These are phyloP conservation scores for Colletotrichum camelliae DNA, from an alignment of 2,329 filamentous ascomycete genomes.

Conservation along the genomic window DNA sequence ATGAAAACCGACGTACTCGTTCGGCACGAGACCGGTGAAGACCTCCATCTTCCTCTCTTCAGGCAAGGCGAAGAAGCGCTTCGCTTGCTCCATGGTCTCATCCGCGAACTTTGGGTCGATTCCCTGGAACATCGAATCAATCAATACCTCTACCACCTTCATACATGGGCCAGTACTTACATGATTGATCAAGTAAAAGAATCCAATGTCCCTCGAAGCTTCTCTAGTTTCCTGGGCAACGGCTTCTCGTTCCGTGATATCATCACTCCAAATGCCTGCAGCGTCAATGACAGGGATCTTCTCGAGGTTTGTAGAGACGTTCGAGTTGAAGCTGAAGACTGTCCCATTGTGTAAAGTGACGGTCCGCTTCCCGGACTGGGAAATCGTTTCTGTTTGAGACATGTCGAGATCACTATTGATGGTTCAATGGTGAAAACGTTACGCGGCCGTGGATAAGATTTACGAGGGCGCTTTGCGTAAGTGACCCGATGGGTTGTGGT, in stretches of 20 bases:
- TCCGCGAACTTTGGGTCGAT: conserved; percentile 34
- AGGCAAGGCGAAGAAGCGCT: conserved; percentile 46
- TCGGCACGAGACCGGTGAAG: conserved; percentile 41
- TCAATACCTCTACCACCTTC: too few relatives aligned
- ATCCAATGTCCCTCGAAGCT: conserved; percentile 45
- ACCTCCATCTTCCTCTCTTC: conserved; percentile 52
- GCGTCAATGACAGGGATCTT: conserved; percentile 50
- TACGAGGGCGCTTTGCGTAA: not conserved
- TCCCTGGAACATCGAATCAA: conserved; percentile 15
- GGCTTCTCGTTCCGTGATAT: conserved; percentile 36
- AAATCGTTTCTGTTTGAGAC: conserved; percentile 4
- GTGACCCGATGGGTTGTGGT: accelerated
- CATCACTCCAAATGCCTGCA: conserved; percentile 39
- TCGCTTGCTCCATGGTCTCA: conserved; percentile 39
- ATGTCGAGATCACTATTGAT: not conserved
- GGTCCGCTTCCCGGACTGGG: not conserved
- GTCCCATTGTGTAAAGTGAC: conserved; percentile 28
- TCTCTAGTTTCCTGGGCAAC: conserved; percentile 45
- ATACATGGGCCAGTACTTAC: not conserved
- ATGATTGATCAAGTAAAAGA: conserved; percentile 48
- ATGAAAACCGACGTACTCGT: conserved; percentile 38
- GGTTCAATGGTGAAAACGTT: not conserved
- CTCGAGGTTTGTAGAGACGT: conserved; percentile 26
- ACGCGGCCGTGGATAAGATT: accelerated
- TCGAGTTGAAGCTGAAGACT: conserved; percentile 29